phyloP scores from a whole-genome alignment of 805 yeast species.

The Millerago galiae region DNA sequence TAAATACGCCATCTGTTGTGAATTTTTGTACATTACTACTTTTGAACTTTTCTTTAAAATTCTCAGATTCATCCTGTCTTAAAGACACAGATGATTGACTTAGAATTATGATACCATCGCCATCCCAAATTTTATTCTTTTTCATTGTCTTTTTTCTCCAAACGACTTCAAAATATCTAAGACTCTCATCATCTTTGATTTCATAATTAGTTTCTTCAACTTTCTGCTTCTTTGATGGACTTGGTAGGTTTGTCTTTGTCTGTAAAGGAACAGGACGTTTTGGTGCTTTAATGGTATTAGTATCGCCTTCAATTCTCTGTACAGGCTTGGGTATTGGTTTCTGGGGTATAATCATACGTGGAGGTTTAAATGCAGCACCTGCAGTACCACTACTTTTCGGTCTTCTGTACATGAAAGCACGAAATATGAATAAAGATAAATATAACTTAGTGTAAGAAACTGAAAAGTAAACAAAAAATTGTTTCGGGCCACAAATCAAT shows the following conservation, averaged over 20 bases:
- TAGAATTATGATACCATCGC: slow-evolving; percentile 65
- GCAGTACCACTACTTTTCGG: slow-evolving; percentile 5
- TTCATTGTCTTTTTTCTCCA: slow-evolving; percentile 61
- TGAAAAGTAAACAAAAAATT: slow-evolving; percentile 1
- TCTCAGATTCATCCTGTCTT: slow-evolving; percentile 27
- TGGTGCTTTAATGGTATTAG: slow-evolving; percentile 1
- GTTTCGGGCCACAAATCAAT: background rate
- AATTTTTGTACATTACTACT: slow-evolving; percentile 16
- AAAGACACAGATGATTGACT: slow-evolving; percentile 22
- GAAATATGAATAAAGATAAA: background rate
- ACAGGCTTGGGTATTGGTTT: background rate
- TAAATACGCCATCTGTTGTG: slow-evolving; percentile 35
- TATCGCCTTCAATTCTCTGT: background rate
- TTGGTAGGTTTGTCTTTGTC: background rate
- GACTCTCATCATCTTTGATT: background rate
- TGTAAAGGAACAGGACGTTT: slow-evolving; percentile 4
- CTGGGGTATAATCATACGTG: slow-evolving; percentile 10
- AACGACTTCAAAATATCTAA: slow-evolving; percentile 20
- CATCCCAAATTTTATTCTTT: slow-evolving; percentile 92
- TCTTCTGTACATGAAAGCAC: slow-evolving; percentile 10
- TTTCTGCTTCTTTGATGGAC: background rate
- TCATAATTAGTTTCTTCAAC: too few species aligned
- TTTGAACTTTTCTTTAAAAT: slow-evolving; percentile 23
- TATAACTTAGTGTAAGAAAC: background rate
- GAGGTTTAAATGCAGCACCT: slow-evolving; percentile 12